Evolutionary conservation across 176 grass and related monocot species (phyloP).

Genomic region (Musa schizocarpa): DNA sequence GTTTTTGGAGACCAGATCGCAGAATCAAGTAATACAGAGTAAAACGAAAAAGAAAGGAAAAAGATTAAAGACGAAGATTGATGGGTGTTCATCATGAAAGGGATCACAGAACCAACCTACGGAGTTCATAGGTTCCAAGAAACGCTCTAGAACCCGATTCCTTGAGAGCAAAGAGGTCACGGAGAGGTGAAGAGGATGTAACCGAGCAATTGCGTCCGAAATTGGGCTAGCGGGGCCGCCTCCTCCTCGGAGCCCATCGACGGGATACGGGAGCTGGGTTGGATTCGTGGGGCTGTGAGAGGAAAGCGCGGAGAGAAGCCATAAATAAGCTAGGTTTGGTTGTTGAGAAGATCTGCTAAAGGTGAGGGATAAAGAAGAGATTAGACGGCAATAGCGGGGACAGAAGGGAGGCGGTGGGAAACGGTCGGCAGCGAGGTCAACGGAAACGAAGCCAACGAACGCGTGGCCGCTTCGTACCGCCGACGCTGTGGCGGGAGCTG

Average conservation of each 20-base stretch:
- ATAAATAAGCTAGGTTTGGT: conserved; percentile 1
- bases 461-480: too few species aligned
- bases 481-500: too few species aligned
- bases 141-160: neutral
- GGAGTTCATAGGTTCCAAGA: neutral
- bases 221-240: neutral
- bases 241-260: neutral
- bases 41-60: neutral
- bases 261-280: neutral
- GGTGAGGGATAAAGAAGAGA: neutral
- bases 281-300: conserved; percentile 20
- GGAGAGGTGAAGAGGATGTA: neutral
- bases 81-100: neutral
- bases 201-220: neutral
- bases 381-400: neutral
- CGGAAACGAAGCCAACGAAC: neutral
- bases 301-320: neutral
- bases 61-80: neutral
- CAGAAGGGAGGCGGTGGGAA: too few species aligned
- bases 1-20: too few species aligned
- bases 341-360: conserved; percentile 28
- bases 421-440: neutral
- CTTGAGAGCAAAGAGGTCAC: neutral
- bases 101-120: neutral
- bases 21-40: too few species aligned